phyloP scores from a whole-genome alignment of 805 yeast species.

The Ogataea paradorogensis region DNA sequence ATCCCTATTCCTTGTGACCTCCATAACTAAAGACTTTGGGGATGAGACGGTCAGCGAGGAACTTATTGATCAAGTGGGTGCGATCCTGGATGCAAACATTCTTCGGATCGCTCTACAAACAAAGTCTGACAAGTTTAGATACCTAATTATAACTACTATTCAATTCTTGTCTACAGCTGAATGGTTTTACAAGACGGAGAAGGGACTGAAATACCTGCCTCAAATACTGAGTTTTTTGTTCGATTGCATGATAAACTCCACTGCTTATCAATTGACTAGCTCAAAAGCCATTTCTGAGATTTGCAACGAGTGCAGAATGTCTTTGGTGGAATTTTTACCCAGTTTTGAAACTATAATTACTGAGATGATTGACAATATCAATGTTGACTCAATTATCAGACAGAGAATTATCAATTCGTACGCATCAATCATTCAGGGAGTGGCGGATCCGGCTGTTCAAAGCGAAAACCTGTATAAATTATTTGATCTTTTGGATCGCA shows the following conservation, averaged over 20 bases:
- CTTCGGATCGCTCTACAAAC: conserved; percentile 20
- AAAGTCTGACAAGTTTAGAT: conserved; percentile 17
- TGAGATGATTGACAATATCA: conserved; percentile 42
- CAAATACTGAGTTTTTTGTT: conserved; percentile 50
- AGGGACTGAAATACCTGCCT: conserved; percentile 46
- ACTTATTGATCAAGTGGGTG: conserved; percentile 21
- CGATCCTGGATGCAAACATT: conserved; percentile 32
- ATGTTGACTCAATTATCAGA: conserved; percentile 45
- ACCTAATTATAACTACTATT: conserved; percentile 48
- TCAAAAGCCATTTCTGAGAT: conserved; percentile 58
- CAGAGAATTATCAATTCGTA: conserved; percentile 61
- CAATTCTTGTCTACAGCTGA: conserved; percentile 57
- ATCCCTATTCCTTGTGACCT: conserved; percentile 54
- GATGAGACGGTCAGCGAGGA: conserved; percentile 30
- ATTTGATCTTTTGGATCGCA: conserved; percentile 23
- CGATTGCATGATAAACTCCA: conserved; percentile 31
- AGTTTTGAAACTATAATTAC: conserved; percentile 46
- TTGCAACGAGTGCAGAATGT: conserved; percentile 50
- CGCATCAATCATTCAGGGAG: conserved; percentile 58
- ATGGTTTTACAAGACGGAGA: conserved; percentile 50
- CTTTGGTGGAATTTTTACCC: conserved; percentile 41
- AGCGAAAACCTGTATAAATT: conserved; percentile 29
- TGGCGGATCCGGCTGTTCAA: conserved; percentile 46
- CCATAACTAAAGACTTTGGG: conserved; percentile 52
- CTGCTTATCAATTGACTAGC: conserved; percentile 35